Percentiles rank a stretch among this genome's conserved stretches.
These are phyloP conservation scores for Xerocomus alliaceus DNA, from an alignment of 1,284 basidiomycete genomes.

Conservation along the genomic window DNA sequence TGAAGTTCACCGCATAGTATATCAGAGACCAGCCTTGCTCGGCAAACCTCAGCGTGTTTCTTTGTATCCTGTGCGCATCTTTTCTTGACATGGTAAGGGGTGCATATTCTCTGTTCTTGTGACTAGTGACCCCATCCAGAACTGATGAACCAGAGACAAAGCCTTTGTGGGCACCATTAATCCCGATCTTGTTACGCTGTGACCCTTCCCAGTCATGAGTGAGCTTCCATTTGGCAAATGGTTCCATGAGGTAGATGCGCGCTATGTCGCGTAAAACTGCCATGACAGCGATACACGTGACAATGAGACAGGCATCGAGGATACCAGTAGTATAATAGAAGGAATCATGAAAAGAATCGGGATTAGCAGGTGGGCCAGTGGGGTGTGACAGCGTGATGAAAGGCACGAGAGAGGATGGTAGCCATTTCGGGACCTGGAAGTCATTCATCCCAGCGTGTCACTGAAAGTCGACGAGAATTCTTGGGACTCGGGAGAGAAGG, in stretches of 20 bases:
- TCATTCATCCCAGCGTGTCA: conserved; percentile 43
- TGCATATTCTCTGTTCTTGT: conserved; percentile 18
- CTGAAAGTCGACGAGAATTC: conserved; percentile 42
- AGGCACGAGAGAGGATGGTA: conserved; percentile 62
- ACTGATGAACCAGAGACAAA: conserved; percentile 41
- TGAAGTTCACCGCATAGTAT: conserved; percentile 82
- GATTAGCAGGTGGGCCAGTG: conserved; percentile 54
- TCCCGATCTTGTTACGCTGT: conserved; percentile 34
- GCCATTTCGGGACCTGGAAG: conserved; percentile 48
- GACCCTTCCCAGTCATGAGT: conserved; percentile 53
- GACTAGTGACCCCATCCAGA: conserved; percentile 33
- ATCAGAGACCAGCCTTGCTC: conserved; percentile 93
- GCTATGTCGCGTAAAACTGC: conserved; percentile 78
- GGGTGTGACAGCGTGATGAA: conserved; percentile 82
- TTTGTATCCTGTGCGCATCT: conserved; percentile 64
- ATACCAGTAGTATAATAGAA: conserved; percentile 73
- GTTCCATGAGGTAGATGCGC: conserved; percentile 76
- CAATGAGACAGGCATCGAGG: conserved; percentile 74
- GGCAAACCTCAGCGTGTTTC: conserved; percentile 85
- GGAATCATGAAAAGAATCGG: conserved; percentile 74
- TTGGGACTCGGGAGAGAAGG: conserved; percentile 27
- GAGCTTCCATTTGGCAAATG: conserved; percentile 79
- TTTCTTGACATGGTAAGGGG: conserved; percentile 41
- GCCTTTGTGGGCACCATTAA: conserved; percentile 39
- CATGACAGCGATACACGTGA: conserved; percentile 79